Evolutionary conservation across 2,329 filamentous ascomycete species (phyloP).

Genomic region (Ascochyta koolunga): DNA sequence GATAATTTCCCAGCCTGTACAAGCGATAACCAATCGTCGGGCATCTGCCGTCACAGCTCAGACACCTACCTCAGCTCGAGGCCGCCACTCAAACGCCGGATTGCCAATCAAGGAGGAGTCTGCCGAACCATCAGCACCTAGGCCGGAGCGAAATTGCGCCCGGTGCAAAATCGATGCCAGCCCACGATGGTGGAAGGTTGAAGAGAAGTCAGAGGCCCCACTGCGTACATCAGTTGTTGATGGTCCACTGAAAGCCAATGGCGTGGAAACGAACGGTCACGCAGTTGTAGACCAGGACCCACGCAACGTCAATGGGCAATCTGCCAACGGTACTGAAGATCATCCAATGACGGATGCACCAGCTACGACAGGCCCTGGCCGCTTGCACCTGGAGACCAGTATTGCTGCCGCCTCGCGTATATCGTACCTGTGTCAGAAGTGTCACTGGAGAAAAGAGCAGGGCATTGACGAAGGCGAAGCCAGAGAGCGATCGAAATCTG

Average conservation of each 20-base stretch:
- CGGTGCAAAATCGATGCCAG: slow-evolving; percentile 68
- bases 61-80: slow-evolving; percentile 43
- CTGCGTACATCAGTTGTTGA: slow-evolving; percentile 19
- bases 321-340: slow-evolving; percentile 32
- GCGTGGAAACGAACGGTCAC: slow-evolving; percentile 23
- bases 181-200: slow-evolving; percentile 62
- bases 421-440: slow-evolving; percentile 56
- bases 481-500: slow-evolving; percentile 36
- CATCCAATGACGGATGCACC: slow-evolving; percentile 41
- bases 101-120: slow-evolving; percentile 46
- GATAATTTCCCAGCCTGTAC: slow-evolving; percentile 43
- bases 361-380: slow-evolving; percentile 22
- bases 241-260: slow-evolving; percentile 34
- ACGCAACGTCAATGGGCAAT: slow-evolving; percentile 23
- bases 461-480: slow-evolving; percentile 39
- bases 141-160: slow-evolving; percentile 48
- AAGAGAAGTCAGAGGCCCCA: slow-evolving; percentile 21
- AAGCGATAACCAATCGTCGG: slow-evolving; percentile 45
- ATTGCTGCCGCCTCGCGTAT: slow-evolving; percentile 16
- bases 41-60: slow-evolving; percentile 47
- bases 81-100: slow-evolving; percentile 45
- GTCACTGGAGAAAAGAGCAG: slow-evolving; percentile 54
- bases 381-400: slow-evolving; percentile 34
- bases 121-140: slow-evolving; percentile 36
- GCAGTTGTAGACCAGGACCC: slow-evolving; percentile 20